Base-by-base conservation (phyloP, 441 rosid species). In the Pelargonium australe region DNA sequence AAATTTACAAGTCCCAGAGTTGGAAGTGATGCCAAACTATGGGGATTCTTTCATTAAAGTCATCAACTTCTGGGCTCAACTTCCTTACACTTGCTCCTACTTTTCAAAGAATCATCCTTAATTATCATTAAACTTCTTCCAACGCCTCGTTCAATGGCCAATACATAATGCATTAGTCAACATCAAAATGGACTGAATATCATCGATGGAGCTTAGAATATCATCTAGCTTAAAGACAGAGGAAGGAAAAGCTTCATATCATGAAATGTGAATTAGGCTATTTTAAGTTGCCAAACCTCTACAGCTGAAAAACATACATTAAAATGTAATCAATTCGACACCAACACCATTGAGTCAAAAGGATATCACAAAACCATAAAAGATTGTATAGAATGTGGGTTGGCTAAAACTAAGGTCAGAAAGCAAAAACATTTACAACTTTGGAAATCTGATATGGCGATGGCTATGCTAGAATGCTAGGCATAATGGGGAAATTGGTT, bases 1-100 rank as follows among this genome's bases (percentile, higher is more conserved):
- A 60, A 60, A 20, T 1, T 9, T 23, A 60, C 63, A 60, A 7
- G 9, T 60, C 63, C 1, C 25, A 16, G 25, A 16, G 61, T 20
- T 60, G 31, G n/a, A 60, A 60, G 63, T 3, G 63, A 60, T 60
- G 63, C 34, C 23, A 57, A 57, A 57, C 63, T 55, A 28, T 19
- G 63, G 28, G 63, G 10, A 9, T 16, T 2, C 55, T 16, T 13
- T 25, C 20, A 11, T 57, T 19, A 12, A 57, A 10, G 25, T 7
- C 62, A 19, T 57, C 31, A 28, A 28, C 3, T 28, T 28, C 31
- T 28, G 31, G 31, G 3, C 31, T 28, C 19, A 19, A 57, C 63
- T 60, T 20, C 31, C 62, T 57, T 57, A 19, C 5, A 8, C 25
- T 57, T 57, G 62, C 3, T 10, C 63, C 63, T 60, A 13, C 63